Conservation (phyloP, 148 eudicot genomes). For the Limonium bicolor region DNA sequence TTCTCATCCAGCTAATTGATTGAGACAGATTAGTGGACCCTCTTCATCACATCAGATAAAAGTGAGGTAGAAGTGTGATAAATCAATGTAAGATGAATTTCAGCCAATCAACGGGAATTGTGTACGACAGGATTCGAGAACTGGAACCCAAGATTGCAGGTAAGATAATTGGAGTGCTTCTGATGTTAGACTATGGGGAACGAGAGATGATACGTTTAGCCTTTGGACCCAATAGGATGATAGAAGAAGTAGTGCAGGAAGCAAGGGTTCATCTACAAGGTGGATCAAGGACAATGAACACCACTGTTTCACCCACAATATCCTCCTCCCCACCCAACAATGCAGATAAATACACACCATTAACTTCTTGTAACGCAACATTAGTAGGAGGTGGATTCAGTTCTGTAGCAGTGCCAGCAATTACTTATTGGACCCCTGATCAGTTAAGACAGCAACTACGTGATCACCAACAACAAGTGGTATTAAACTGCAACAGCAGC, state of each 20-base stretch:
- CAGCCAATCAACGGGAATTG: slow-evolving; percentile 25
- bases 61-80: too few species aligned
- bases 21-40: too few species aligned
- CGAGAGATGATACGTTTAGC: slow-evolving; percentile 54
- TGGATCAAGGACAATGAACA: slow-evolving; percentile 12
- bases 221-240: slow-evolving; percentile 34
- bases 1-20: too few species aligned
- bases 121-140: slow-evolving; percentile 31
- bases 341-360: slow-evolving; percentile 2
- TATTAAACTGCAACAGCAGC: too few species aligned
- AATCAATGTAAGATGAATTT: slow-evolving; percentile 49
- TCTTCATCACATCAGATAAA: too few species aligned
- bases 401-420: slow-evolving; percentile 10
- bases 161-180: slow-evolving; percentile 46
- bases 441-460: too few species aligned
- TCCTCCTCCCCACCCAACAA: background rate
- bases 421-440: slow-evolving; percentile 26
- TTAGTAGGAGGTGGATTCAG: slow-evolving; percentile 20
- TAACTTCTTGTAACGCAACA: slow-evolving; percentile 18
- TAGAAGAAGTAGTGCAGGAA: slow-evolving; percentile 26
- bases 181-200: slow-evolving; percentile 27
- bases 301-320: slow-evolving; percentile 15
- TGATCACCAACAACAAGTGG: too few species aligned
- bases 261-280: slow-evolving; percentile 25
- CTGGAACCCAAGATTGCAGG: slow-evolving; percentile 51